Percentiles rank a stretch among this genome's conserved stretches.
Evolutionary conservation across 352 stramenopile genomes (phyloP).

Genomic region (Phytophthora chlamydospora): DNA sequence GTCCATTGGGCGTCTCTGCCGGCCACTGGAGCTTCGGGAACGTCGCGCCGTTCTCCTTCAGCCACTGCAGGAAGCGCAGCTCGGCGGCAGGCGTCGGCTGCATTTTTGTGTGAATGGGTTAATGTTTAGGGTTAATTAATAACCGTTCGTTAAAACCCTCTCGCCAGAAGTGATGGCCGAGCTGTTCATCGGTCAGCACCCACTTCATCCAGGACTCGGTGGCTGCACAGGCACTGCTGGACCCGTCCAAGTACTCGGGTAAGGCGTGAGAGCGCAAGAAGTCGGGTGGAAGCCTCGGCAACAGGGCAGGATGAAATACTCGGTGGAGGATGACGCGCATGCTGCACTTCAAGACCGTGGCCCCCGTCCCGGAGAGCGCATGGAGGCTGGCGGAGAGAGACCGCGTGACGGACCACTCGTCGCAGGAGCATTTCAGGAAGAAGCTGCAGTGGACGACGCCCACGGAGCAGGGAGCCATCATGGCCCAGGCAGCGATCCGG

Average conservation of each 20-base stretch:
- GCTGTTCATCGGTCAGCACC: slow-evolving; percentile 50
- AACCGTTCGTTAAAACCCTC: too few relatives aligned
- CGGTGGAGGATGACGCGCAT: slow-evolving; percentile 54
- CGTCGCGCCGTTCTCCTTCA: slow-evolving; percentile 64
- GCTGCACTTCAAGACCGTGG: slow-evolving; percentile 47
- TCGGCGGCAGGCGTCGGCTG: slow-evolving; percentile 21
- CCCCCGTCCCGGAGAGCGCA: slow-evolving; percentile 15
- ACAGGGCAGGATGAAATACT: slow-evolving; percentile 35
- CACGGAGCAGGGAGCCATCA: slow-evolving; percentile 37
- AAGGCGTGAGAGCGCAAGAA: too few relatives aligned
- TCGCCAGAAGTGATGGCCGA: too few relatives aligned
- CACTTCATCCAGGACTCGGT: slow-evolving; percentile 62
- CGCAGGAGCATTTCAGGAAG: slow-evolving; percentile 51
- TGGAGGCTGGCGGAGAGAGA: slow-evolving; percentile 25
- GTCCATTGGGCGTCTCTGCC: slow-evolving; percentile 33
- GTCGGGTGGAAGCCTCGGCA: too few relatives aligned
- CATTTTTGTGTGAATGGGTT: too few relatives aligned
- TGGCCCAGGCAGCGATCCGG: slow-evolving; percentile 34
- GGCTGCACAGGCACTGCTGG: slow-evolving; percentile 35
- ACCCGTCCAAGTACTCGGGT: slow-evolving; percentile 44
- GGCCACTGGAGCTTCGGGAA: slow-evolving; percentile 87
- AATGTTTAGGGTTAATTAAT: too few relatives aligned
- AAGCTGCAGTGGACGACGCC: slow-evolving; percentile 43
- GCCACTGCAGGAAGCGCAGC: slow-evolving; percentile 74
- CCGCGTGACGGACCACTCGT: slow-evolving; percentile 43